These are phyloP conservation scores for Acrocalymma vagum DNA, from an alignment of 2,329 filamentous ascomycete genomes.

Conservation along the genomic window DNA sequence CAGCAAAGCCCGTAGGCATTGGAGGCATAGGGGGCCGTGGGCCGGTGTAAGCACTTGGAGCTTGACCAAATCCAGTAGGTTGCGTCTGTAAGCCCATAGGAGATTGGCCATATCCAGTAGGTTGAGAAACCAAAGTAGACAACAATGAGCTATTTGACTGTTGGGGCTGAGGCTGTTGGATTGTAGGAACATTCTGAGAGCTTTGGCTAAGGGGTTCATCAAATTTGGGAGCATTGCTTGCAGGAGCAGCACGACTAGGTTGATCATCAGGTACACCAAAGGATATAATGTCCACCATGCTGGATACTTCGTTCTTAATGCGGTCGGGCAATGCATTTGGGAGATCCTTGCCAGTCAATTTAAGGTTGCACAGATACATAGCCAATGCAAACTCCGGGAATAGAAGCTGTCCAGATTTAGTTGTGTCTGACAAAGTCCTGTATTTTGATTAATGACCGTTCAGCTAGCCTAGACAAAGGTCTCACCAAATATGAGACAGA, in stretches of 20 bases:
- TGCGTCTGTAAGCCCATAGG: constrained; percentile 68
- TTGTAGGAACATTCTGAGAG: constrained; percentile 57
- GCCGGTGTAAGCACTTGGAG: constrained; percentile 82
- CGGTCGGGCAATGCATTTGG: constrained; percentile 80
- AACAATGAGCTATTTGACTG: constrained; percentile 72
- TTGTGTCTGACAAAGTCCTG: constrained; percentile 93
- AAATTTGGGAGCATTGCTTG: constrained; percentile 76
- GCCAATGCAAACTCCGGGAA: constrained; percentile 97
- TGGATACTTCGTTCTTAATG: constrained; percentile 95
- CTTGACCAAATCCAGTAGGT: constrained; percentile 66
- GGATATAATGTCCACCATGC: constrained; percentile 99
- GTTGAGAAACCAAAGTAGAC: constrained; percentile 62
- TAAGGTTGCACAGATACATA: constrained; percentile 98
- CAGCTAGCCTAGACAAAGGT: constrained; percentile 22
- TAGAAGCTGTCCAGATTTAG: constrained; percentile 92
- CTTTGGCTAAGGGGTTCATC: constrained; percentile 62
- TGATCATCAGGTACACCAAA: constrained; percentile 86
- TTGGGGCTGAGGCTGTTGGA: constrained; percentile 66
- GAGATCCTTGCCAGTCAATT: constrained; percentile 84
- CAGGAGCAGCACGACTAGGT: constrained; percentile 57
- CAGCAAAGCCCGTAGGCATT: constrained; percentile 69
- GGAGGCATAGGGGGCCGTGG: constrained; percentile 81
- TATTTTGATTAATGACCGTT: constrained; percentile 23
- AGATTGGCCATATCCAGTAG: constrained; percentile 66
- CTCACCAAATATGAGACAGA: constrained; percentile 90